phyloP scores from a whole-genome alignment of 345 rosid species.

The Kandelia obovata region DNA sequence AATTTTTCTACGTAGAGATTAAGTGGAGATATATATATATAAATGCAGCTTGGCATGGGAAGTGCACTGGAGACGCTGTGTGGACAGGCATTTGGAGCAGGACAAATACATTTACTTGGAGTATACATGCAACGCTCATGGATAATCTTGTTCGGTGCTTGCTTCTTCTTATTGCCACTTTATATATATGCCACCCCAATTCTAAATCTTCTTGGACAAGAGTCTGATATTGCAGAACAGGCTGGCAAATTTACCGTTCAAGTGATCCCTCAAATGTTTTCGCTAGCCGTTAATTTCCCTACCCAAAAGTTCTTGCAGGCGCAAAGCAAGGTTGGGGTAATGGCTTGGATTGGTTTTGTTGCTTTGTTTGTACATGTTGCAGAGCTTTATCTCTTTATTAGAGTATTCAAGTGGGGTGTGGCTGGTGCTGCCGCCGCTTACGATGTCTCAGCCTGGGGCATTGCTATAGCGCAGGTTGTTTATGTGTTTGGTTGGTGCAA shows the following conservation, averaged over 20 bases:
- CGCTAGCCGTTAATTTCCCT: slow-evolving; percentile 77
- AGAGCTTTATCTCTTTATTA: slow-evolving; percentile 49
- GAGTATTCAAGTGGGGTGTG: slow-evolving; percentile 68
- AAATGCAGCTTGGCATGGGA: slow-evolving; percentile 87
- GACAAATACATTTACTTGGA: slow-evolving; percentile 66
- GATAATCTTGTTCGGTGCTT: slow-evolving; percentile 66
- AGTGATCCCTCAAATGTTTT: slow-evolving; percentile 89
- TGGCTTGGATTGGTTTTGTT: slow-evolving; percentile 79
- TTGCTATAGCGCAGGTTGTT: slow-evolving; percentile 58
- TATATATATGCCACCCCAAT: slow-evolving; percentile 74
- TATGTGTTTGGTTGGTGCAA: slow-evolving; percentile 87
- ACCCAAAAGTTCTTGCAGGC: slow-evolving; percentile 85
- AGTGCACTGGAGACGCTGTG: slow-evolving; percentile 93
- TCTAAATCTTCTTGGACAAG: slow-evolving; percentile 66
- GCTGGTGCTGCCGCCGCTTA: slow-evolving; percentile 81
- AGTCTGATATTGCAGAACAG: slow-evolving; percentile 57
- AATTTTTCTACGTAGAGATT: too few species aligned
- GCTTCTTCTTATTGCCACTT: slow-evolving; percentile 61
- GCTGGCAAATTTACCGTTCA: slow-evolving; percentile 67
- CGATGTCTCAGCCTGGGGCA: slow-evolving; percentile 68
- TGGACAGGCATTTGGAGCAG: slow-evolving; percentile 96
- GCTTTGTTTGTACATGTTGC: slow-evolving; percentile 50
- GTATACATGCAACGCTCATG: slow-evolving; percentile 93
- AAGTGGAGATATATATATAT: neutral
- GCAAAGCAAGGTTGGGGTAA: slow-evolving; percentile 72